Conservation (phyloP, 2,329 filamentous ascomycete genomes). For the Cryphonectria carpinicola region DNA sequence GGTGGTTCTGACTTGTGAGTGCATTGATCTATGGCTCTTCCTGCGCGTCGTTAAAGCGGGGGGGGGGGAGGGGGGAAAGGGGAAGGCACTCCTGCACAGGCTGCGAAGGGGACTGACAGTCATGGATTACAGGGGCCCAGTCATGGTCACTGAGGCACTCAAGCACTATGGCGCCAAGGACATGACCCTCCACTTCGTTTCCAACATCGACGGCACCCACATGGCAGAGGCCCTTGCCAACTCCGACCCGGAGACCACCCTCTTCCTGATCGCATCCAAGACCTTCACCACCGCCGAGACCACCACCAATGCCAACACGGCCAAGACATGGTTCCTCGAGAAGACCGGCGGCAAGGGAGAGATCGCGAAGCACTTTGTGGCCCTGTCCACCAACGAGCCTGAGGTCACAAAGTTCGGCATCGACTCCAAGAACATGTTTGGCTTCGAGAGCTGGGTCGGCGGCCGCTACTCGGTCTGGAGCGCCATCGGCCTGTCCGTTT, state of each 20-base stretch:
- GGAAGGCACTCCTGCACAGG: not conserved
- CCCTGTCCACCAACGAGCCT: conserved; percentile 90
- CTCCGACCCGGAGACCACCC: conserved; percentile 95
- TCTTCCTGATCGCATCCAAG: conserved; percentile 98
- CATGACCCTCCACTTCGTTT: conserved; percentile 95
- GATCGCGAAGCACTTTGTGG: conserved; percentile 98
- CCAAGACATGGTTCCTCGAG: conserved; percentile 95
- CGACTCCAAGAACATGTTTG: conserved; percentile 99
- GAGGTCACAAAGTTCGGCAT: conserved; percentile 99
- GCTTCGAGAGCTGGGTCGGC: conserved; percentile 98
- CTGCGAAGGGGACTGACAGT: conserved; percentile 33
- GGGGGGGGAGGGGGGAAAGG: not conserved
- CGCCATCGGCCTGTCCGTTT: conserved; percentile 93
- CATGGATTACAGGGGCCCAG: conserved; percentile 71
- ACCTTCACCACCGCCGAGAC: conserved; percentile 99
- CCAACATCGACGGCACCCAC: conserved; percentile 99
- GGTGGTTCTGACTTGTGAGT: conserved; percentile 96
- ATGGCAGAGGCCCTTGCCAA: conserved; percentile 88
- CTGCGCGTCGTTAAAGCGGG: not conserved
- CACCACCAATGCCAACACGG: conserved; percentile 93
- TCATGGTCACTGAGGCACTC: conserved; percentile 98
- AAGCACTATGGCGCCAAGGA: conserved; percentile 89
- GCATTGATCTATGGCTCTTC: not conserved
- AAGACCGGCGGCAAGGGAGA: conserved; percentile 75
- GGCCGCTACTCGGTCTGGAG: conserved; percentile 99